Conservation (phyloP, 2,329 filamentous ascomycete genomes). For the Elsinoe australis region DNA sequence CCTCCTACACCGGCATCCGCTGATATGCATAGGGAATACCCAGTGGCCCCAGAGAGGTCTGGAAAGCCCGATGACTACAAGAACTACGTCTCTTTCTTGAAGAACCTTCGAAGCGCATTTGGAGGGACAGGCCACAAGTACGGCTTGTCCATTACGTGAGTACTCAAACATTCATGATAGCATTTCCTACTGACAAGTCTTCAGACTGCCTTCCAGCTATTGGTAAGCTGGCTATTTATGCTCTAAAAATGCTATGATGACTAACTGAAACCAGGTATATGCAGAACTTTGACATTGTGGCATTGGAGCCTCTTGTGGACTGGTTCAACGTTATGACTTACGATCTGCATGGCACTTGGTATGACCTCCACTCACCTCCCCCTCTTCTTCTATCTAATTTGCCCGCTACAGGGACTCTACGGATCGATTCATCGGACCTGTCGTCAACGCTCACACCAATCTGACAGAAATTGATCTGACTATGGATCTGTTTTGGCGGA, state of each 20-base stretch:
- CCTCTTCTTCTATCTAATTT: no score
- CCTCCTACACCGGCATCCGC: no score
- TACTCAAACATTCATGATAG: no score
- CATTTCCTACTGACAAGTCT: no score
- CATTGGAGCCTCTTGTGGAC: conserved; percentile 17
- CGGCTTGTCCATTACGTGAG: conserved; percentile 18
- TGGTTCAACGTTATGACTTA: conserved; percentile 41
- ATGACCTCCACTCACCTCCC: no score
- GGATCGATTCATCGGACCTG: conserved; percentile 27
- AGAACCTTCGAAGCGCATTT: conserved; percentile 33
- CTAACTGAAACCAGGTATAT: no score
- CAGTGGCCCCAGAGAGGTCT: conserved; percentile 30
- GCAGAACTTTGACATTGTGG: conserved; percentile 27
- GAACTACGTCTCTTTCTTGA: conserved; percentile 33
- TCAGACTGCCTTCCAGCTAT: conserved; percentile 26
- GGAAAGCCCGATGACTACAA: conserved; percentile 32
- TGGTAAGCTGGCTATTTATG: no score
- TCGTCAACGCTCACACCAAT: conserved; percentile 37
- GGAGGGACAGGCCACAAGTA: conserved; percentile 27
- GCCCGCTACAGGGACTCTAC: no score
- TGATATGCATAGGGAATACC: no score
- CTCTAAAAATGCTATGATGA: no score
- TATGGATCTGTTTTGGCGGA: conserved; percentile 41
- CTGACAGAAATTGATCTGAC: conserved; percentile 40
- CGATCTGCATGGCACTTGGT: conserved; percentile 41